Percentiles rank a stretch among this genome's conserved stretches.
phyloP scores from a whole-genome alignment of 108 stramenopile species.

The Cyclotella baltica region DNA sequence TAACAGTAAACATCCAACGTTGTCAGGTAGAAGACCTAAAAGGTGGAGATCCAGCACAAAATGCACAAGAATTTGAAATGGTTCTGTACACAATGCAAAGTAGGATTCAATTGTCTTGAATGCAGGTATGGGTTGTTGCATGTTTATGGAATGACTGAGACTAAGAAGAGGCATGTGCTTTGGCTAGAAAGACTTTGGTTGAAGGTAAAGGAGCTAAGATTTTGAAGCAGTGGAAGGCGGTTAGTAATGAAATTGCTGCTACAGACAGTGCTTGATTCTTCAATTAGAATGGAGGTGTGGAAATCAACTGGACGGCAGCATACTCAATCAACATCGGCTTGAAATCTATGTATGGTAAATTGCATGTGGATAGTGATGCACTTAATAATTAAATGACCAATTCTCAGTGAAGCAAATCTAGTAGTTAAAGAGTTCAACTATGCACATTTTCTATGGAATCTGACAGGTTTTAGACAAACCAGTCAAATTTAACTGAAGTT shows the following conservation, averaged over 20 bases:
- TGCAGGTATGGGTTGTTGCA: conserved; percentile 97
- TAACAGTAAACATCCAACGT: conserved; percentile 82
- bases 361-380: too few species aligned
- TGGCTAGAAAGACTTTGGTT: conserved; percentile 79
- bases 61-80: conserved; percentile 89
- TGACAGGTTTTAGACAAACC: too few species aligned
- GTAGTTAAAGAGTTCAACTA: too few species aligned
- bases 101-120: conserved; percentile 97
- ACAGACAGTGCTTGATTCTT: conserved; percentile 23
- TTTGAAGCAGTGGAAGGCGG: conserved; percentile 77
- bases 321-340: too few species aligned
- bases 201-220: conserved; percentile 78
- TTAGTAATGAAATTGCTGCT: conserved; percentile 75
- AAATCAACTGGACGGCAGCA: neutral
- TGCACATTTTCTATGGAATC: too few species aligned
- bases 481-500: too few species aligned
- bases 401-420: too few species aligned
- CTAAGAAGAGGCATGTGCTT: conserved; percentile 90
- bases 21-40: conserved; percentile 93
- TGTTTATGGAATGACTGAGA: conserved; percentile 89
- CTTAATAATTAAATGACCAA: too few species aligned
- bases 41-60: conserved; percentile 95
- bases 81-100: conserved; percentile 91
- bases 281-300: neutral
- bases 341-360: too few species aligned